A percentile compares a stretch with the other conserved stretches of the same genome.
Conservation (phyloP, 345 rosid genomes). For the Eucalyptus guilfoylei region DNA sequence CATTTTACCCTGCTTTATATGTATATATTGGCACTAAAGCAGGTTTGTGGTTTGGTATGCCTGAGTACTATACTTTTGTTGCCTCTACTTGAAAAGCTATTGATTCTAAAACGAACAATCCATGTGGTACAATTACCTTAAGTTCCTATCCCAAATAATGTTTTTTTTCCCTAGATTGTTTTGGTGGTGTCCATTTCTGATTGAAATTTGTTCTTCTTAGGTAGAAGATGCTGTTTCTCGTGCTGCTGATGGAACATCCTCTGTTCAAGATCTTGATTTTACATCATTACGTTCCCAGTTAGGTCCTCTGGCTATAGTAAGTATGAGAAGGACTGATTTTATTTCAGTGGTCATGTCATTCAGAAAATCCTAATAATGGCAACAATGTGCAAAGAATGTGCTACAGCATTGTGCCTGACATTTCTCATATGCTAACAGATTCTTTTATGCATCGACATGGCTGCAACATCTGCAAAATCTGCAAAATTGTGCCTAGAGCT, state of each 20-base stretch:
- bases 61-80: background rate
- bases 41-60: background rate
- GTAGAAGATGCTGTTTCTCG: conserved; percentile 78
- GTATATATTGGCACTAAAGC: background rate
- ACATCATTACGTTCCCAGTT: conserved; percentile 55
- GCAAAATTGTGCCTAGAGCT: conserved; percentile 66
- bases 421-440: conserved; percentile 40
- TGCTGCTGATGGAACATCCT: conserved; percentile 62
- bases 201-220: conserved; percentile 18
- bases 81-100: background rate
- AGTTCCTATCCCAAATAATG: background rate
- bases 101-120: background rate
- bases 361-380: background rate
- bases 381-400: background rate
- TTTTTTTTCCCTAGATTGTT: background rate
- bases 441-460: conserved; percentile 89
- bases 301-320: conserved; percentile 86
- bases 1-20: background rate
- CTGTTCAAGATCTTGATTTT: conserved; percentile 68
- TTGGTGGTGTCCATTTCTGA: background rate
- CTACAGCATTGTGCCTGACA: background rate
- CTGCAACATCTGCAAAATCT: conserved; percentile 82
- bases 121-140: background rate
- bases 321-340: conserved; percentile 12
- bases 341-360: background rate